Conservation (phyloP, 176 grass and related monocot species). For the Puccinellia tenuiflora region DNA sequence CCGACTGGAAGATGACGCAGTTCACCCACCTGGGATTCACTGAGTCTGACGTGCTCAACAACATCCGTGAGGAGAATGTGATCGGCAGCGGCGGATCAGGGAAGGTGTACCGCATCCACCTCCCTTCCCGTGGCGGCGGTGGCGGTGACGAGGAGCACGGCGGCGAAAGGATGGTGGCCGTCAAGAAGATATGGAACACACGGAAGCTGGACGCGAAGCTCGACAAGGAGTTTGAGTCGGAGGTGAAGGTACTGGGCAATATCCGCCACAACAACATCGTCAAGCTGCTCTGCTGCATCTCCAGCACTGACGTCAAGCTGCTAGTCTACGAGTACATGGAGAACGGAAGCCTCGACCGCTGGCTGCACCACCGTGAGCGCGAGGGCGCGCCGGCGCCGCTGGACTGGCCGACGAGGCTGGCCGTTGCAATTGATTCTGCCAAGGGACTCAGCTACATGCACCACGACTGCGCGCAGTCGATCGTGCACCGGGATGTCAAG, state of each 20-base stretch:
- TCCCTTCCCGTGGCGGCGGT: not conserved
- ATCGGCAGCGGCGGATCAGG: slow-evolving; percentile 66
- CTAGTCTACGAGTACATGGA: slow-evolving; percentile 89
- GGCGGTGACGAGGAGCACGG: slow-evolving; percentile 3
- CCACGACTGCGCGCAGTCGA: slow-evolving; percentile 44
- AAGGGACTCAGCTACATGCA: slow-evolving; percentile 85
- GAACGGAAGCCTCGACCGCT: slow-evolving; percentile 64
- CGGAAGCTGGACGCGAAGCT: slow-evolving; percentile 38
- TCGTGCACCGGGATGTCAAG: slow-evolving; percentile 87
- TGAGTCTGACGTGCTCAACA: slow-evolving; percentile 45
- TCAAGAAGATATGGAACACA: slow-evolving; percentile 55
- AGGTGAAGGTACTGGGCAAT: slow-evolving; percentile 68
- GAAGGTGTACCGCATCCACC: slow-evolving; percentile 61
- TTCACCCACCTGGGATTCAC: slow-evolving; percentile 50
- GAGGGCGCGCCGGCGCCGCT: slow-evolving; percentile 31
- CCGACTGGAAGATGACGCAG: slow-evolving; percentile 62
- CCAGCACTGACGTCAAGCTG: slow-evolving; percentile 50
- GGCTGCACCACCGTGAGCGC: slow-evolving; percentile 48
- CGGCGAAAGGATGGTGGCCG: slow-evolving; percentile 41
- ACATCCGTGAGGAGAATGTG: slow-evolving; percentile 54
- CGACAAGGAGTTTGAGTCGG: slow-evolving; percentile 66
- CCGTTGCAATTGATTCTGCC: slow-evolving; percentile 53
- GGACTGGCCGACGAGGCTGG: slow-evolving; percentile 61
- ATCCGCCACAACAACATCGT: slow-evolving; percentile 82
- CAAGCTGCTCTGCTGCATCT: slow-evolving; percentile 78